A percentile compares a stretch with the other conserved stretches of the same genome.
Conservation (phyloP, 2,329 filamentous ascomycete genomes). For the Ramularia endophylla region DNA sequence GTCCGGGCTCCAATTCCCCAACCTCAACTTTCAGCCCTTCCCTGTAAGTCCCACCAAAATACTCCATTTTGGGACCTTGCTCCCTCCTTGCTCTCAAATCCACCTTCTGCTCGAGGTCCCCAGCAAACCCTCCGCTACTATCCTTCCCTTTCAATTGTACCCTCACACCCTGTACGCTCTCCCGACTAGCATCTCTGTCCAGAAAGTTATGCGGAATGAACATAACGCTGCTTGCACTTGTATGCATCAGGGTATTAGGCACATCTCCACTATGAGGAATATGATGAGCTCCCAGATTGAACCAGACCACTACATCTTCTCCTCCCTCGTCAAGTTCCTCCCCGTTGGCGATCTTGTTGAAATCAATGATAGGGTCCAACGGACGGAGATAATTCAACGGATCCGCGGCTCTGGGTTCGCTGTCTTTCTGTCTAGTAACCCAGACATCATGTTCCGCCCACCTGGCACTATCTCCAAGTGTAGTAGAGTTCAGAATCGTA, state of each 20-base stretch:
- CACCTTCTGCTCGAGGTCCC: too few species aligned
- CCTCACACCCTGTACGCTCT: too few species aligned
- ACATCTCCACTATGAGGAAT: conserved; percentile 32
- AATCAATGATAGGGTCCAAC: conserved; percentile 46
- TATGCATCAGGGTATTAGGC: conserved; percentile 30
- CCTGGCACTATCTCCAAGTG: conserved; percentile 40
- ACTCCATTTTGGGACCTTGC: too few species aligned
- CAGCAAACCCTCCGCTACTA: too few species aligned
- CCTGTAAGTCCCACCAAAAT: too few species aligned
- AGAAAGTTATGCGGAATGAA: conserved; percentile 31
- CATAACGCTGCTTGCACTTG: conserved; percentile 25
- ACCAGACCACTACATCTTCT: conserved; percentile 40
- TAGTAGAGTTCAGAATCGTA: conserved; percentile 45
- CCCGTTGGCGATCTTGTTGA: conserved; percentile 45
- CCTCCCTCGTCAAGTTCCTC: conserved; percentile 39
- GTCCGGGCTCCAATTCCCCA: too few species aligned
- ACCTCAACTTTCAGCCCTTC: too few species aligned
- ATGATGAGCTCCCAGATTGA: conserved; percentile 50
- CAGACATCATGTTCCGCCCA: conserved; percentile 50
- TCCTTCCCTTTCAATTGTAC: too few species aligned
- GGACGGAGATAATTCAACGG: conserved; percentile 43
- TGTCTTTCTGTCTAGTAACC: conserved; percentile 48
- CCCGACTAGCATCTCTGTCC: too few species aligned
- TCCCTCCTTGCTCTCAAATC: too few species aligned
- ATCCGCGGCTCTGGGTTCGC: conserved; percentile 44